Percentiles rank a stretch among this genome's conserved stretches.
These are phyloP conservation scores for Trichosporon asahii DNA, from an alignment of 1,284 basidiomycete species.

Conservation along the genomic window DNA sequence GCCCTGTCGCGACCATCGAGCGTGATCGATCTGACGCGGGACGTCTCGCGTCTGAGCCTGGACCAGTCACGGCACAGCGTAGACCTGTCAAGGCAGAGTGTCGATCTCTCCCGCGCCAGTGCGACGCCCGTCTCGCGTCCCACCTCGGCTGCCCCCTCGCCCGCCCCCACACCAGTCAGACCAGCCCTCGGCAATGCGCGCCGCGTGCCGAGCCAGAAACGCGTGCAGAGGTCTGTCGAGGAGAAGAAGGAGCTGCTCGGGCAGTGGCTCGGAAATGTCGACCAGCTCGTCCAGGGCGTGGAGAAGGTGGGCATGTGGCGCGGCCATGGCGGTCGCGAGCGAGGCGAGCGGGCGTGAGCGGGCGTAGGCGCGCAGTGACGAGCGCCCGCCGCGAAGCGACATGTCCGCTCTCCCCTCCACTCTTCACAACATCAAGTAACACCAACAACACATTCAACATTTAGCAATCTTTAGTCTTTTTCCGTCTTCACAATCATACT, in stretches of 20 bases:
- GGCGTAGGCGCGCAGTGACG: no score
- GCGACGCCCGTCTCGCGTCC: slow-evolving; percentile 27
- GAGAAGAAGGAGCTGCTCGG: slow-evolving; percentile 79
- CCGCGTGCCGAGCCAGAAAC: slow-evolving; percentile 17
- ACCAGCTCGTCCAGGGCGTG: slow-evolving; percentile 77
- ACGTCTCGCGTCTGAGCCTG: no score
- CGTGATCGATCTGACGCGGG: neutral
- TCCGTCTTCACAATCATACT: no score
- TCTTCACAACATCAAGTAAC: neutral
- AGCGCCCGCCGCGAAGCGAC: no score
- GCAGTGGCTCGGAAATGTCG: slow-evolving; percentile 79
- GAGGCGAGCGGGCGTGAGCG: neutral
- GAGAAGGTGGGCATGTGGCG: slow-evolving; percentile 74
- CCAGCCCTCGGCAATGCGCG: slow-evolving; percentile 15
- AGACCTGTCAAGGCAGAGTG: neutral
- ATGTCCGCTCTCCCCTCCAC: neutral
- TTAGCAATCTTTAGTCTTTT: no score
- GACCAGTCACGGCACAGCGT: neutral
- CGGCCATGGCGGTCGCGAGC: neutral
- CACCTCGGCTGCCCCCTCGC: slow-evolving; percentile 13
- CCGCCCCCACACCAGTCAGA: neutral
- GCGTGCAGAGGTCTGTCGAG: slow-evolving; percentile 56
- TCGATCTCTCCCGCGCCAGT: neutral
- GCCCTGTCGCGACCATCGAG: neutral
- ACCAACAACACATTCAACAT: no score